Conservation (phyloP, 2,329 filamentous ascomycete species). For the Nothophaeocryptopus gaeumannii region DNA sequence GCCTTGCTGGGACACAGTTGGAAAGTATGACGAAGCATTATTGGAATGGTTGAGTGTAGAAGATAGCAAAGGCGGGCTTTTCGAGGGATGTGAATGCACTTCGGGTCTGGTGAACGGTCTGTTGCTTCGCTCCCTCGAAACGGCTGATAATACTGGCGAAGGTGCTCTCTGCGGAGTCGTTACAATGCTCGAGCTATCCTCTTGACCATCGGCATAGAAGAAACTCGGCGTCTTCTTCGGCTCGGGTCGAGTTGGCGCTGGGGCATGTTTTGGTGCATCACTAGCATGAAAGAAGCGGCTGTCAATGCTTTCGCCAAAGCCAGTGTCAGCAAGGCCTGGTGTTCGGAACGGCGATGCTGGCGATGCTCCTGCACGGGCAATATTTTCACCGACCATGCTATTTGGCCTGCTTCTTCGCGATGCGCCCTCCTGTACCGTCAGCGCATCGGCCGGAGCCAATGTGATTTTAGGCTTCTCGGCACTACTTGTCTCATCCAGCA, state of each 20-base stretch:
- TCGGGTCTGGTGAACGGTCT: constrained; percentile 25
- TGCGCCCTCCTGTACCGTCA: constrained; percentile 17
- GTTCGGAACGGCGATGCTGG: constrained; percentile 37
- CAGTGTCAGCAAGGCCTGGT: constrained; percentile 31
- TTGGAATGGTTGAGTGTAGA: constrained; percentile 33
- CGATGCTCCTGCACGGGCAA: constrained; percentile 22
- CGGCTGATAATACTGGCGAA: constrained; percentile 39
- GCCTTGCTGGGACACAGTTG: constrained; percentile 23
- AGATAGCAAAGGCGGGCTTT: constrained; percentile 32
- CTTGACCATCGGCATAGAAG: constrained; percentile 52
- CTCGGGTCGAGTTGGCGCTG: constrained; percentile 35
- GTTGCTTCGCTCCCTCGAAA: constrained; percentile 24
- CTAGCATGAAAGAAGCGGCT: constrained; percentile 91
- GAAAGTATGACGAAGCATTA: constrained; percentile 33
- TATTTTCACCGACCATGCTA: constrained; percentile 37
- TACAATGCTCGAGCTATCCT: constrained; percentile 32
- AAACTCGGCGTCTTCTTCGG: constrained; percentile 49
- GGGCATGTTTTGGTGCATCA: constrained; percentile 54
- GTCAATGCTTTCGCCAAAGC: constrained; percentile 31
- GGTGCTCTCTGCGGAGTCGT: constrained; percentile 38
- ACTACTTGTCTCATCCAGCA: too few relatives aligned
- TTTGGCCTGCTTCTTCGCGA: constrained; percentile 33
- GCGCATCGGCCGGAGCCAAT: constrained; percentile 11
- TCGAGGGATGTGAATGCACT: constrained; percentile 14
- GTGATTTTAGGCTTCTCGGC: not conserved